Evolutionary conservation across 805 yeast species (phyloP).

Genomic region (Starmerella geochares): DNA sequence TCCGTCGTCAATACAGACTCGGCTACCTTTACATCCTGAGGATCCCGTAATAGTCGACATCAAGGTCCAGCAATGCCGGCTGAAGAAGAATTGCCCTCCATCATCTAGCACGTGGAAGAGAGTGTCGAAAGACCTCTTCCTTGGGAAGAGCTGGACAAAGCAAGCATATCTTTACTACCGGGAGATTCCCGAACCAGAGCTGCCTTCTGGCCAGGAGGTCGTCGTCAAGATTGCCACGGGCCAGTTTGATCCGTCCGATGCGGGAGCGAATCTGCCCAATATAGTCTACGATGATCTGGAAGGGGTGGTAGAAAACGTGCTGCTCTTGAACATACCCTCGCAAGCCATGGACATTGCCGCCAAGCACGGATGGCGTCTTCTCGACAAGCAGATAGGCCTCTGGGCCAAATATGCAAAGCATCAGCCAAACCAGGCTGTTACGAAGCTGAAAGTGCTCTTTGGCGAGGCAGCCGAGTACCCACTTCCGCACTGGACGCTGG

Average conservation of each 20-base stretch:
- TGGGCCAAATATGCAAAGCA: constrained; percentile 50
- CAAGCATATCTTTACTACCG: constrained; percentile 35
- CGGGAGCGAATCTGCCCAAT: constrained; percentile 14
- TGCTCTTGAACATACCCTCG: constrained; percentile 21
- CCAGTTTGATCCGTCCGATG: neutral
- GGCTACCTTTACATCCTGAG: constrained; percentile 38
- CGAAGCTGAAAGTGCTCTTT: constrained; percentile 58
- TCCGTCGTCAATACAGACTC: constrained; percentile 31
- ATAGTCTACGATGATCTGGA: constrained; percentile 19
- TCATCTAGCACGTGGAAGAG: constrained; percentile 34
- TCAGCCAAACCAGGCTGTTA: constrained; percentile 34
- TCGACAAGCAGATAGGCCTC: constrained; percentile 36
- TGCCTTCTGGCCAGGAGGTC: constrained; percentile 33
- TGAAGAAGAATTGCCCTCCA: constrained; percentile 16
- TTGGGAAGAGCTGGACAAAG: constrained; percentile 39
- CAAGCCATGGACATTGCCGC: constrained; percentile 18
- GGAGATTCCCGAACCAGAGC: constrained; percentile 23
- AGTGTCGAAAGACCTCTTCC: constrained; percentile 40
- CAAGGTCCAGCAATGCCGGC: constrained; percentile 32
- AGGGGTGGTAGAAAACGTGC: neutral
- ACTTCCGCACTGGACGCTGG: constrained; percentile 54
- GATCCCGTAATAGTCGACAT: constrained; percentile 37
- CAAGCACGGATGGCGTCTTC: constrained; percentile 32
- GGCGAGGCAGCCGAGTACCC: constrained; percentile 71
- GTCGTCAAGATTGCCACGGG: constrained; percentile 14